Base-by-base conservation (phyloP, 169 alveolate species). In the Eimeria acervulina region DNA sequence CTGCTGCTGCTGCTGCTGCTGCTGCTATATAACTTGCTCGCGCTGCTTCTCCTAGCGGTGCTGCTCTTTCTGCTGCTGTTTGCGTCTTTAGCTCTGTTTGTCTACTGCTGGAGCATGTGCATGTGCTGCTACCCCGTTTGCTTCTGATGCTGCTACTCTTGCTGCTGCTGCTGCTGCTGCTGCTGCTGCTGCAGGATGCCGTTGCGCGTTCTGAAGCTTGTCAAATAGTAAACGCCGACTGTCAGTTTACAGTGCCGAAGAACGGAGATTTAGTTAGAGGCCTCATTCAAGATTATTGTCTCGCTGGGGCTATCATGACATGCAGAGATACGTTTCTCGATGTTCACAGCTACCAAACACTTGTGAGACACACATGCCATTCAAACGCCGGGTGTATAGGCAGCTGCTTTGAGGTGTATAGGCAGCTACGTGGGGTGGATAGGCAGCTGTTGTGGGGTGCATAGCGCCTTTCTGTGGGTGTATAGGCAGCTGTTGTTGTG, bases 181-280 rank as follows among this genome's bases (percentile, higher is more conserved):
- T 72, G 47, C 66, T 78, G 33, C 21, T 40, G 89, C 63, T 63
- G 66, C 98, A 98, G 98, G 99, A 99, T 68, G 98, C 98, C 90
- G 96, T 98, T 47, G 99, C 99, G 0, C 98, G 99, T 85, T 98
- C 99, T 26, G 99, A 99, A 95, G 99, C 99, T 13, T 97, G 98
- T 81, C 97, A 97, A 70, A 97, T 99, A 38, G 98, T 99, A 88
- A 98, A 98, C 61, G 99, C 99, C 70, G 99, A 99, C 96, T 97
- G 98, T 97, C 99, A 99, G 97, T 99, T 99, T 97, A 97, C 99
- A 21, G 99, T 98, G 26, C 99, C 99, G 21, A 99, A 99, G 55
- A 98, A 99, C 96, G 99, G 99, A 12, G 99, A 98, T 76, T 99
- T 99, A 8, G 95, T 99, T 15, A 98, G 99, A 88, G 99, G 99